Evolutionary conservation across 805 yeast species (phyloP).

Genomic region (Saturnispora gosingensis): DNA sequence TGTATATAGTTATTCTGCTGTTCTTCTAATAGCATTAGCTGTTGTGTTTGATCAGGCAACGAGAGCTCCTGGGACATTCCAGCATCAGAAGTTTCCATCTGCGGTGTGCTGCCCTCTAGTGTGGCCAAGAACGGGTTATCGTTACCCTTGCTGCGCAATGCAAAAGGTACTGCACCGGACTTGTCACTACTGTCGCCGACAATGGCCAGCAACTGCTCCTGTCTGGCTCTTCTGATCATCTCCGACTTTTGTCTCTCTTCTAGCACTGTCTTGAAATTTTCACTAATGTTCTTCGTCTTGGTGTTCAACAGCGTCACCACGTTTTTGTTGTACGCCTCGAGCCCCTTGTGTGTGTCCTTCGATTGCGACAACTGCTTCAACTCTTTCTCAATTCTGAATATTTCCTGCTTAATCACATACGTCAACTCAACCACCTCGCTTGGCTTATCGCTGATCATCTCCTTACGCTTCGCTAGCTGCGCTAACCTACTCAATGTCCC

Average conservation of each 20-base stretch:
- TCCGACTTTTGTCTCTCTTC: constrained; percentile 82
- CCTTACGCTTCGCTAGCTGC: constrained; percentile 72
- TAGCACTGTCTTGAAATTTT: constrained; percentile 83
- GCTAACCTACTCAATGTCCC: constrained; percentile 75
- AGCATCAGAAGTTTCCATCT: constrained; percentile 42
- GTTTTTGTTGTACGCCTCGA: constrained; percentile 68
- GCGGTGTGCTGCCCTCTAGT: constrained; percentile 13
- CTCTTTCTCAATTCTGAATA: constrained; percentile 68
- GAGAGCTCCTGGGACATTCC: constrained; percentile 23
- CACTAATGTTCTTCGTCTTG: constrained; percentile 84
- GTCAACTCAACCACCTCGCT: constrained; percentile 90
- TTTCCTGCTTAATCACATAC: constrained; percentile 76
- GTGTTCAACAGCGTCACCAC: constrained; percentile 82
- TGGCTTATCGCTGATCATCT: constrained; percentile 88
- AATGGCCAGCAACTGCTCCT: constrained; percentile 68
- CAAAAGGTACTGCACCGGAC: constrained; percentile 19
- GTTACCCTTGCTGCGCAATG: constrained; percentile 18
- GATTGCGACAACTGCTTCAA: constrained; percentile 47
- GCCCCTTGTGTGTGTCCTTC: constrained; percentile 33
- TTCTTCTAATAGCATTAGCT: constrained; percentile 73
- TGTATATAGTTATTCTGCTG: constrained; percentile 69
- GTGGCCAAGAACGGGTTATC: constrained; percentile 32
- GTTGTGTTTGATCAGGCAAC: constrained; percentile 81
- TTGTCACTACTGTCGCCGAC: constrained; percentile 1
- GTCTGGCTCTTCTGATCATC: constrained; percentile 66